Evolutionary conservation across 1,284 basidiomycete genomes (phyloP).

Genomic region (Fomitopsis palustris): DNA sequence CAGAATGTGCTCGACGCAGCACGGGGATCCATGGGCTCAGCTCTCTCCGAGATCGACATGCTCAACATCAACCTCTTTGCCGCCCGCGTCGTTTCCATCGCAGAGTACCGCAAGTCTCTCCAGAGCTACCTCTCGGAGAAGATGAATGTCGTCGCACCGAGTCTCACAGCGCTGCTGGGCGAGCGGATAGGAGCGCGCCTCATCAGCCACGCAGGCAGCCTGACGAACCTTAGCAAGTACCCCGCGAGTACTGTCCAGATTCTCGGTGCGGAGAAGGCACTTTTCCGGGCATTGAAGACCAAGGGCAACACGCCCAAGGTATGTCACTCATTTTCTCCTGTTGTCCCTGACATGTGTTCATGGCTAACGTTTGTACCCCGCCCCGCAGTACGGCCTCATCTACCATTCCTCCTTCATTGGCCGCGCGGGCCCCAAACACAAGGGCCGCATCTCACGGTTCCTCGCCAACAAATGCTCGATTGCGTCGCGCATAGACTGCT

Average conservation of each 20-base stretch:
- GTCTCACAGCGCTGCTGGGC: conserved; percentile 90
- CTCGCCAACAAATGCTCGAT: conserved; percentile 99
- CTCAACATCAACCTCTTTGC: conserved; percentile 96
- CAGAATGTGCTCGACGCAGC: conserved; percentile 95
- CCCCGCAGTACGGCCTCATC: conserved; percentile 81
- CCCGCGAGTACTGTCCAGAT: conserved; percentile 98
- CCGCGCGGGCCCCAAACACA: conserved; percentile 92
- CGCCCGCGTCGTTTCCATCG: conserved; percentile 85
- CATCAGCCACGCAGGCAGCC: conserved; percentile 96
- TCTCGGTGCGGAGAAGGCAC: conserved; percentile 95
- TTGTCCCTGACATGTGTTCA: not conserved
- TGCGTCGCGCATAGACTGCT: conserved; percentile 97
- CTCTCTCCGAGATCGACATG: conserved; percentile 92
- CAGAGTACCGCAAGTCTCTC: conserved; percentile 93
- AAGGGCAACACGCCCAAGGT: conserved; percentile 99
- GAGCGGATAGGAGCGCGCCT: conserved; percentile 94
- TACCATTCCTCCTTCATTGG: conserved; percentile 97
- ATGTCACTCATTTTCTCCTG: conserved; percentile 5
- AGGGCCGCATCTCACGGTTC: conserved; percentile 97
- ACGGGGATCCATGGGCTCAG: conserved; percentile 92
- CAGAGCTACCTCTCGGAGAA: conserved; percentile 92
- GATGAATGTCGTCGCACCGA: conserved; percentile 98
- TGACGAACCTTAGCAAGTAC: conserved; percentile 98
- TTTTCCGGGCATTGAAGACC: conserved; percentile 97
- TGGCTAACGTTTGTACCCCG: not conserved